Conservation (phyloP, 2,329 filamentous ascomycete genomes). For the Fonsecaea pugnacius region DNA sequence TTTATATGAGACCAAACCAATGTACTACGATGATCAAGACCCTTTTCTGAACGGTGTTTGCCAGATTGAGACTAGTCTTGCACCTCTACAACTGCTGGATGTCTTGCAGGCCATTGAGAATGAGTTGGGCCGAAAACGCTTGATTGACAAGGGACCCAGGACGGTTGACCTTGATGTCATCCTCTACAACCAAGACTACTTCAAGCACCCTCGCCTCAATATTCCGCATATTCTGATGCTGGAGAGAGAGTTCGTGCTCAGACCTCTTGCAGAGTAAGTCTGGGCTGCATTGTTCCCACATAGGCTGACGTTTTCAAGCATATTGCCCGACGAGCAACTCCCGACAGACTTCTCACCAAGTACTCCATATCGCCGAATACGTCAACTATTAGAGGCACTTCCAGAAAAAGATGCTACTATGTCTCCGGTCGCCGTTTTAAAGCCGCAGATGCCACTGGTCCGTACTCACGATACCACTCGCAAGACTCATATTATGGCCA, state of each 20-base stretch:
- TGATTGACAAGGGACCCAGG: conserved; percentile 89
- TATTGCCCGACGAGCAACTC: conserved; percentile 29
- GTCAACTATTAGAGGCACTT: conserved; percentile 44
- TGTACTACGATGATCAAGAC: conserved; percentile 92
- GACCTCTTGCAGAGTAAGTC: conserved; percentile 73
- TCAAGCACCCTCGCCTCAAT: conserved; percentile 73
- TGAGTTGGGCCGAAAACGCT: conserved; percentile 75
- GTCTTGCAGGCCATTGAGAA: conserved; percentile 83
- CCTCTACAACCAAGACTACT: conserved; percentile 70
- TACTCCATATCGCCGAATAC: conserved; percentile 17
- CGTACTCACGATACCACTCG: conserved; percentile 61
- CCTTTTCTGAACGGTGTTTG: conserved; percentile 83
- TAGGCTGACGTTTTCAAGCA: conserved; percentile 22
- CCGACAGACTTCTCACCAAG: conserved; percentile 19
- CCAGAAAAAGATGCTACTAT: conserved; percentile 45
- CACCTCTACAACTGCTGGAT: conserved; percentile 76
- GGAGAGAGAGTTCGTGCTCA: conserved; percentile 91
- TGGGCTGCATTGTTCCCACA: neutral
- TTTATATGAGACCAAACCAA: conserved; percentile 92
- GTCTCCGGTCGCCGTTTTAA: conserved; percentile 46
- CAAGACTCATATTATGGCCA: conserved; percentile 83
- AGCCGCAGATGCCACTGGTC: conserved; percentile 55
- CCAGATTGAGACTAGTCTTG: conserved; percentile 78
- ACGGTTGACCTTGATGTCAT: conserved; percentile 95
- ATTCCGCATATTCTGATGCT: conserved; percentile 84